These are phyloP conservation scores for Hansfordia pulvinata DNA, from an alignment of 2,329 filamentous ascomycete genomes.

Conservation along the genomic window DNA sequence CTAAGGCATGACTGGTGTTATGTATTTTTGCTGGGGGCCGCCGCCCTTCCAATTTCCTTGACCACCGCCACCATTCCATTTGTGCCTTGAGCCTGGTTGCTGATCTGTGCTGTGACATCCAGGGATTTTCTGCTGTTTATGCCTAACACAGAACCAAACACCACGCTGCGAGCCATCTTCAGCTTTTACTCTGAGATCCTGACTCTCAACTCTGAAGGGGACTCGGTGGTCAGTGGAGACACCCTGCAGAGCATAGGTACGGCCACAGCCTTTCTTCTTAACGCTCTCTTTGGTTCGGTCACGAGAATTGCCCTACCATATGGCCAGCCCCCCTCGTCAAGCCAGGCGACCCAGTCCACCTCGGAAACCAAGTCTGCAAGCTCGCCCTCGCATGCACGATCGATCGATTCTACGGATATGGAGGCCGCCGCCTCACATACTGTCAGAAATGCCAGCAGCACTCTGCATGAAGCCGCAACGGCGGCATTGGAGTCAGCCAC, in stretches of 20 bases:
- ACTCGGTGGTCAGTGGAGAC: slow-evolving; percentile 84
- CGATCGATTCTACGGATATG: background rate
- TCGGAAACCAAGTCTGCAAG: slow-evolving; percentile 4
- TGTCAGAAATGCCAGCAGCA: no score
- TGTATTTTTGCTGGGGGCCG: no score
- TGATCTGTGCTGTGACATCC: slow-evolving; percentile 2
- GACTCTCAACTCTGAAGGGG: slow-evolving; percentile 84
- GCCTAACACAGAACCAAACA: slow-evolving; percentile 44
- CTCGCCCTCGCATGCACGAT: no score
- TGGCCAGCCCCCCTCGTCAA: slow-evolving; percentile 19
- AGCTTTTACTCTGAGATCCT: slow-evolving; percentile 86
- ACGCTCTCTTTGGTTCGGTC: slow-evolving; percentile 64
- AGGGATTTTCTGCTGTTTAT: slow-evolving; percentile 94
- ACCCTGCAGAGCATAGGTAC: slow-evolving; percentile 90
- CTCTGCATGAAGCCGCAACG: background rate
- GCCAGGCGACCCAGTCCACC: slow-evolving; percentile 9
- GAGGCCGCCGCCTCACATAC: no score
- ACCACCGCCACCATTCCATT: no score
- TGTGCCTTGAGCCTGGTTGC: background rate
- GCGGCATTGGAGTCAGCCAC: background rate
- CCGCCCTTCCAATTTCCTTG: no score
- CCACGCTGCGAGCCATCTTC: slow-evolving; percentile 67
- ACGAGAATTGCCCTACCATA: slow-evolving; percentile 48
- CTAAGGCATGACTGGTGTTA: background rate
- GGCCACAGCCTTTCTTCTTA: slow-evolving; percentile 52